Base-by-base conservation (phyloP, 768 basidiomycete species). In the Termitomyces sp. region DNA sequence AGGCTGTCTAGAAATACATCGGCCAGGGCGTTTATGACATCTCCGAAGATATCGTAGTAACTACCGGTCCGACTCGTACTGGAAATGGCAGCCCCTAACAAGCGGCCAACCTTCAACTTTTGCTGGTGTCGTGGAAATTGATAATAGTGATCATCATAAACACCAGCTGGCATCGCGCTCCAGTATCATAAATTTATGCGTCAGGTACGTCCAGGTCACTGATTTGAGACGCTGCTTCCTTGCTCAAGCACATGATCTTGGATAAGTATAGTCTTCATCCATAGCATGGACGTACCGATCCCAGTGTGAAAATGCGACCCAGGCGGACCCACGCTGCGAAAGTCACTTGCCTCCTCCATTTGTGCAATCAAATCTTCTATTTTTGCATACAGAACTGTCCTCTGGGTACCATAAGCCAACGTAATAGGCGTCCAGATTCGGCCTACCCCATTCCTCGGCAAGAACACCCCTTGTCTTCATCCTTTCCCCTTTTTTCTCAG, bases 381-480 rank as follows among this genome's bases (percentile, higher is more conserved):
- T 13, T 36, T 35, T 60, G 40, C 47, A 55, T 44, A 54, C 26
- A 53, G 33, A 52, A 20, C 53, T 49, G 47, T 56, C 56, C 40
- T 57, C 26, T n/a, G 13, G 45, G 33, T 14, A 9, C 38, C 53
- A 38, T 36, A 47, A 53, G 18, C 44, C 54, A 61, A 70, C 67
- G 67, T 68, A 68, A 70, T 67, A 57, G 61, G 65, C 24, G 59
- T 58, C 61, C 58, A 48, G 63, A 64, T 64, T 58, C 47, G 53
- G 54, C 26, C 58, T 43, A 18, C 45, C 58, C 42, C 58, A 59
- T 64, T 65, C 59, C 59, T 64, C 56, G 61, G 63, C 64, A 63
- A 61, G 58, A 50, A 61, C 52, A 50, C 48, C 20, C 33, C 49
- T 24, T 20, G n/a, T 35, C 50, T 8, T 56, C 55, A 54, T 53